Base-by-base conservation (phyloP, 164 flowering plant genomes). In the Piper betle region DNA sequence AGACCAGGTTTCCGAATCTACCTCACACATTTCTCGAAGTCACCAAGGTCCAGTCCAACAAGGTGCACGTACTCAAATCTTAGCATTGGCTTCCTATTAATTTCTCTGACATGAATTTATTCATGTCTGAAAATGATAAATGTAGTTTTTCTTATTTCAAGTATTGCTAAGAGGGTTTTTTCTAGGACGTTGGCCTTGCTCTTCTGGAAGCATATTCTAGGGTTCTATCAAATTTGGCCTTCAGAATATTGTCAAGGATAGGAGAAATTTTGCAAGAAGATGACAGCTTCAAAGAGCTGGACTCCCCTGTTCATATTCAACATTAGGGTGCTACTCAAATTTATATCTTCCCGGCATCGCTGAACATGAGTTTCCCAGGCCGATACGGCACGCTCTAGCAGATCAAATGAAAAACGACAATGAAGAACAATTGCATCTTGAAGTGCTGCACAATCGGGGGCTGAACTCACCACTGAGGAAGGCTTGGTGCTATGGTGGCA, bases 131-230 rank as follows among this genome's bases (percentile, higher is more conserved):
- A n/a, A 17, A 5, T 13, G 19, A 16, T 25, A 53, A 17, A 9
- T 17, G 7, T 0, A 52, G 4, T 20, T 53, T 54, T 5, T 2
- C 48, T 19, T 58, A 8, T 37, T 25, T 55, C 3, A 4, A 5
- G 37, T 55, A 55, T 55, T 19, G 10, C 15, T 15, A 12, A 46
- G 15, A 3, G 15, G 50, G 50, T 5, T 39, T 62, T 57, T 3
- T n/a, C 13, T 37, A 93, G 98, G 98, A 93, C 69, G 69, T 90
- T 20, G 98, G 92, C 25, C 87, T 83, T 64, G 64, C 92, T 11
- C 84, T 90, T 53, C 65, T 93, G 62, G 98, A 93, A 76, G 94
- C 97, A 15, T 93, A 93, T 69, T 93, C 98, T 11, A 75, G 98
- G 42, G 88, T 80, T 60, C 80, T 93, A 25, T 82, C 75, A 53